Percentiles rank a stretch among this genome's conserved stretches.
Conservation (phyloP, 2,329 filamentous ascomycete genomes). For the Botrytis medusae region DNA sequence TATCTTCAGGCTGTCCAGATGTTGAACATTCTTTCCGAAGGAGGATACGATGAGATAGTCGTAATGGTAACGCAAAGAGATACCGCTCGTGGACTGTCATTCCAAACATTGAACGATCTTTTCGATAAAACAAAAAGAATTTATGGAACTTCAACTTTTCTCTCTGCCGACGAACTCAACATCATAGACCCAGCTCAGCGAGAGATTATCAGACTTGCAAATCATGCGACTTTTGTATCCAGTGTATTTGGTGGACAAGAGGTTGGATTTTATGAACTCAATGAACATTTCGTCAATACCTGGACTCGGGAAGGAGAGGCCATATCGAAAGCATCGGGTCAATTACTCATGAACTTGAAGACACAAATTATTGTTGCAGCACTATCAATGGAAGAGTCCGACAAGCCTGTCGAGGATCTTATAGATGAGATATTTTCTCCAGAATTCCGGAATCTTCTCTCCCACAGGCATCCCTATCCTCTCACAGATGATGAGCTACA, state of each 20-base stretch:
- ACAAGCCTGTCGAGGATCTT: constrained; percentile 52
- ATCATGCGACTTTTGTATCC: constrained; percentile 63
- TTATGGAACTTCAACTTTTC: constrained; percentile 53
- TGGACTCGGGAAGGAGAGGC: constrained; percentile 60
- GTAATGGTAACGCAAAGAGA: constrained; percentile 56
- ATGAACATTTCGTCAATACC: constrained; percentile 62
- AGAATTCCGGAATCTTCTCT: constrained; percentile 54
- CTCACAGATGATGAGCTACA: constrained; percentile 59
- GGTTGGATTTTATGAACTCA: constrained; percentile 62
- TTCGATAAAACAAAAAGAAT: constrained; percentile 64
- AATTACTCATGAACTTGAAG: constrained; percentile 63
- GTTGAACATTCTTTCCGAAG: constrained; percentile 56
- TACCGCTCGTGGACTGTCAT: constrained; percentile 59
- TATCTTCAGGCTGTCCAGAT: constrained; percentile 55
- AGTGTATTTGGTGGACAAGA: constrained; percentile 64
- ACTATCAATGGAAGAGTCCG: constrained; percentile 53
- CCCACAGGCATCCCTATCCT: constrained; percentile 53
- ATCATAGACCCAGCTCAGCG: constrained; percentile 53
- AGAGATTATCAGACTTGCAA: constrained; percentile 61
- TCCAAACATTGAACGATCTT: constrained; percentile 58
- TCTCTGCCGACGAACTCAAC: constrained; percentile 53
- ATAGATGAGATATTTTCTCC: constrained; percentile 60
- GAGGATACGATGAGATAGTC: constrained; percentile 55
- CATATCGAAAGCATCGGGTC: constrained; percentile 58
- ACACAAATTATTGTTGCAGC: constrained; percentile 66